Percentiles rank a stretch among this genome's conserved stretches.
Conservation (phyloP, 208 protist genomes). For the Leishmania turanica region DNA sequence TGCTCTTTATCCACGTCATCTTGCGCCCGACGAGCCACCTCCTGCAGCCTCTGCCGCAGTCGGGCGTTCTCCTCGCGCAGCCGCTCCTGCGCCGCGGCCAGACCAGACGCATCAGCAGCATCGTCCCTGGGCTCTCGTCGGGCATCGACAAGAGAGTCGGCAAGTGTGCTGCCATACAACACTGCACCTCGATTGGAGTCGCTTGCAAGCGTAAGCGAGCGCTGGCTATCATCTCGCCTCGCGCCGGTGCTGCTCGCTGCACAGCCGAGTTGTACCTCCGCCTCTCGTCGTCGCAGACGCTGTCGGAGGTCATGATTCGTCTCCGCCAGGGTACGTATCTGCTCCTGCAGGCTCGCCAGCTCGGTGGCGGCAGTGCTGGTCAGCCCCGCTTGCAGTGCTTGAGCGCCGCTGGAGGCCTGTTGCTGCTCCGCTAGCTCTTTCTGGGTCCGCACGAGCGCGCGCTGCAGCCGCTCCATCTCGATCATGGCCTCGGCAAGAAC, state of each 20-base stretch:
- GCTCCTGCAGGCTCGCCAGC: constrained; percentile 13
- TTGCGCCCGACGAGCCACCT: constrained; percentile 29
- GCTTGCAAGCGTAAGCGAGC: constrained; percentile 1
- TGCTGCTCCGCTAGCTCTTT: constrained; percentile 28
- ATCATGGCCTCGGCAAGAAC: constrained; percentile 37
- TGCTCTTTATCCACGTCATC: constrained; percentile 36
- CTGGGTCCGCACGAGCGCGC: constrained; percentile 24
- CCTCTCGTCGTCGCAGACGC: constrained; percentile 11
- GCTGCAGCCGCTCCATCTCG: constrained; percentile 45
- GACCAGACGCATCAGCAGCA: not conserved
- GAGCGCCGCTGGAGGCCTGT: not conserved
- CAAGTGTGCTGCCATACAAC: not conserved
- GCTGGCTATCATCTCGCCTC: not conserved
- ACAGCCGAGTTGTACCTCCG: not conserved
- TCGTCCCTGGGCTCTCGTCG: not conserved
- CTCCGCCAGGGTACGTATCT: constrained; percentile 24
- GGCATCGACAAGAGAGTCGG: not conserved
- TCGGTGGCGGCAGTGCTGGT: constrained; percentile 1
- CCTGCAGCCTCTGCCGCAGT: constrained; percentile 22
- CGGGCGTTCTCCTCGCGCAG: constrained; percentile 32
- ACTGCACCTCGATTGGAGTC: not conserved
- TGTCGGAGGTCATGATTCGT: constrained; percentile 22
- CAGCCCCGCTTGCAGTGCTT: constrained; percentile 4
- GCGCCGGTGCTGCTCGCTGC: not conserved
- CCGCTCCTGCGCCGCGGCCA: constrained; percentile 4